Evolutionary conservation across 345 rosid species (phyloP).

Genomic region (Rhodomyrtus tomentosa): DNA sequence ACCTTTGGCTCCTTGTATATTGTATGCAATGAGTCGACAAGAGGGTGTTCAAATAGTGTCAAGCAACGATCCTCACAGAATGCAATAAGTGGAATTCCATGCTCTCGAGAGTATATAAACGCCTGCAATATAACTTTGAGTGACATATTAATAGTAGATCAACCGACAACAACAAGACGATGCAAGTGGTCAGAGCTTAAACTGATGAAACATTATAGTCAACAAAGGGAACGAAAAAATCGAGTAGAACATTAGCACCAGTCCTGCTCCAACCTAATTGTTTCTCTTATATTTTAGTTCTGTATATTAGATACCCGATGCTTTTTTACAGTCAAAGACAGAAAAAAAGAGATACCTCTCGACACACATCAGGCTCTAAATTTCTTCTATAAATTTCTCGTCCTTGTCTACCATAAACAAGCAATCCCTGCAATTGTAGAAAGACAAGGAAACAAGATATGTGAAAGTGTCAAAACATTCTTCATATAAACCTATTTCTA

Average conservation of each 20-base stretch:
- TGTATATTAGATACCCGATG: background rate
- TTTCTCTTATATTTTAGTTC: background rate
- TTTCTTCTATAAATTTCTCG: conserved; percentile 71
- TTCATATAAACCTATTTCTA: background rate
- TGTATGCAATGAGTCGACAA: conserved; percentile 63
- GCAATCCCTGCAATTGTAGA: conserved; percentile 60
- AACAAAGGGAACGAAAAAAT: background rate
- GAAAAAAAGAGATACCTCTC: conserved; percentile 46
- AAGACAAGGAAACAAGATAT: conserved; percentile 3
- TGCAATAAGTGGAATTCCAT: conserved; percentile 82
- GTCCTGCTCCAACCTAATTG: background rate
- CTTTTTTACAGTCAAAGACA: background rate
- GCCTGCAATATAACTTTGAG: conserved; percentile 33
- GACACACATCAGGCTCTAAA: conserved; percentile 65
- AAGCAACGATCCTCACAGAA: conserved; percentile 76
- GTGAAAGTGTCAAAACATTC: background rate
- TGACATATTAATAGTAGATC: background rate
- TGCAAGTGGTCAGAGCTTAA: background rate
- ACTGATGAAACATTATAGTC: background rate
- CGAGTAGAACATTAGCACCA: background rate
- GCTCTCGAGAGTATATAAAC: conserved; percentile 61
- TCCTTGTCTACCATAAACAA: conserved; percentile 86
- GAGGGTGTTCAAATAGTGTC: conserved; percentile 76
- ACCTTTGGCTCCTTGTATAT: conserved; percentile 84
- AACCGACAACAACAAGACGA: background rate